Base-by-base conservation (phyloP, 2,329 filamentous ascomycete species). In the Zalaria sp. region DNA sequence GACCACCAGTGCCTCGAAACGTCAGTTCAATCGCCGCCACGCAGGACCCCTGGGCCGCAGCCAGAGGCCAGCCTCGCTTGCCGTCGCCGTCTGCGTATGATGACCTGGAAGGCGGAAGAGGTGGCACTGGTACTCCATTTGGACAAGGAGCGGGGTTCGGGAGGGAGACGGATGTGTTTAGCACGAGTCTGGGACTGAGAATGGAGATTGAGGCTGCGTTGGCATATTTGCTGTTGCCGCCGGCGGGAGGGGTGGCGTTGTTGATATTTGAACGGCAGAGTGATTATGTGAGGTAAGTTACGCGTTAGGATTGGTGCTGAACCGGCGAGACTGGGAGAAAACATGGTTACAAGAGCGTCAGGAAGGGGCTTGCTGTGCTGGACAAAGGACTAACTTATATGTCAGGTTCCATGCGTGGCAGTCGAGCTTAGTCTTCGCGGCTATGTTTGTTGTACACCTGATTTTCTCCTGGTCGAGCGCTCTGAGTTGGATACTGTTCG, bases 401-500 rank as follows among this genome's bases (percentile, higher is more conserved):
- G 25, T 3, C 51, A 89, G 84, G 48, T 96, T 96, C 53, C 91
- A 98, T 61, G 91, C 91, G 5, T 98, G 91, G 89, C 91, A 98
- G 64, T 52, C 49, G 11, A 53, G 56, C 27, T 42, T 60, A 38
- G 45, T 49, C 8, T 58, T 57, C 42, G 50, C 48, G 8, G 53
- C 49, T 7, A 56, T 77, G 44, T 75, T 88, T 61, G 63, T 93
- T 40, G 51, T 95, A 25, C 89, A 96, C 57, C 71, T 96, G 32
- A 65, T 96, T 35, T 81, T 96, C 61, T 81, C 79, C 8, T 94
- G 86, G 83, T 89, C 84, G 25, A 72, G 69, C 2, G 78, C 93
- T 42, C 67, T 96, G 2, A 88, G 82, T 47, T 95, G 86, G 83
- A 58, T 89, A 18, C 65, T 98, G 40, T 79, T 95, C 48, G 61